Conservation (phyloP, 2,329 filamentous ascomycete species). For the Trichoderma citrinoviride region DNA sequence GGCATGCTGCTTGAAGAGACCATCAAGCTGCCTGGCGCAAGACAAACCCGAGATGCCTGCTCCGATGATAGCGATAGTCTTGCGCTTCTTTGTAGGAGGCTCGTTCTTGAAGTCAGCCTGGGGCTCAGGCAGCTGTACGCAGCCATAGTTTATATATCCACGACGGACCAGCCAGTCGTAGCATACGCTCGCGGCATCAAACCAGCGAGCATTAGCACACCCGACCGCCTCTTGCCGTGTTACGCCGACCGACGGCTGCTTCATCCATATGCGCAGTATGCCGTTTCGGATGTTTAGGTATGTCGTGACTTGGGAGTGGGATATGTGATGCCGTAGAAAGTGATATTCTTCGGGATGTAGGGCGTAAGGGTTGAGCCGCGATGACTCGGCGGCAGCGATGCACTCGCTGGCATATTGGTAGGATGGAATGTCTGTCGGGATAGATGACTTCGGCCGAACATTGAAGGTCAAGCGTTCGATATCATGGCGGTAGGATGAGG, state of each 20-base stretch:
- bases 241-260: conserved; percentile 79
- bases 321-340: conserved; percentile 77
- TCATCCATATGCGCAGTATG: conserved; percentile 84
- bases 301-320: conserved; percentile 83
- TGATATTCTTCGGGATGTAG: conserved; percentile 82
- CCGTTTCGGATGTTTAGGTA: conserved; percentile 96
- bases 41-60: conserved; percentile 93
- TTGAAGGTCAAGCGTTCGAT: conserved; percentile 48
- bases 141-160: conserved; percentile 97
- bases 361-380: conserved; percentile 83
- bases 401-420: conserved; percentile 88
- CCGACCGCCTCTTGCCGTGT: conserved; percentile 83
- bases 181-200: conserved; percentile 81
- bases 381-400: conserved; percentile 83
- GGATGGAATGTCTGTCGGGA: conserved; percentile 70
- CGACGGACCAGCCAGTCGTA: conserved; percentile 89
- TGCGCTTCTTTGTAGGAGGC: conserved; percentile 48
- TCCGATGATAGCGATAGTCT: conserved; percentile 81
- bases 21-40: conserved; percentile 86
- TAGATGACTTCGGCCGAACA: conserved; percentile 74
- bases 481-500: conserved; percentile 31
- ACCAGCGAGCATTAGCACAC: conserved; percentile 86
- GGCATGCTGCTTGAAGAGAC: conserved; percentile 77
- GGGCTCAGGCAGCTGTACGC: conserved; percentile 61
- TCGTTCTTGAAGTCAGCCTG: conserved; percentile 42